Conservation (phyloP, 2,329 filamentous ascomycete genomes). For the Septoria linicola region DNA sequence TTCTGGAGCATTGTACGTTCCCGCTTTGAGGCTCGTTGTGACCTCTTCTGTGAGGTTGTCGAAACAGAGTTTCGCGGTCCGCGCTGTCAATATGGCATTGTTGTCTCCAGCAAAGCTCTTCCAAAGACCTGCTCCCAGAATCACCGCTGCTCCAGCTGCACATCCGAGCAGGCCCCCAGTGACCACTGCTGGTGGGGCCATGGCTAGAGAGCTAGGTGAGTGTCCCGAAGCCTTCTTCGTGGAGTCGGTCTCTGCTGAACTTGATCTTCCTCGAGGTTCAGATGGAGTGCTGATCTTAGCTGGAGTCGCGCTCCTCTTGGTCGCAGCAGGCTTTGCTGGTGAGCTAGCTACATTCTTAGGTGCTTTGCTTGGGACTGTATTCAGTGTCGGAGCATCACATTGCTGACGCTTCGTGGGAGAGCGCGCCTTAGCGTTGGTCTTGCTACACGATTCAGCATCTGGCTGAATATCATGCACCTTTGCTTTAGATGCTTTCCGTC, state of each 20-base stretch:
- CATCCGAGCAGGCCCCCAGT: conserved; percentile 35
- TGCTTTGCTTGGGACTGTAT: no score
- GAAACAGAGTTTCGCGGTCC: conserved; percentile 30
- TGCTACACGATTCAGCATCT: no score
- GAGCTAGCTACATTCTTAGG: no score
- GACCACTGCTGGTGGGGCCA: conserved; percentile 28
- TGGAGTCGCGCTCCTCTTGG: background rate
- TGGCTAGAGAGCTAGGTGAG: conserved; percentile 15
- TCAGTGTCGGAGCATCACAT: background rate
- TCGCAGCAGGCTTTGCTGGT: background rate
- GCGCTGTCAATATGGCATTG: conserved; percentile 31
- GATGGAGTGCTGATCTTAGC: background rate
- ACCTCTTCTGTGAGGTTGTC: conserved; percentile 34
- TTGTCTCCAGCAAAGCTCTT: conserved; percentile 29
- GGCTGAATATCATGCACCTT: background rate
- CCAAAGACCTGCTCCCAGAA: conserved; percentile 32
- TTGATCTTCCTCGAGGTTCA: background rate
- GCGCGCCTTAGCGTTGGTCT: background rate
- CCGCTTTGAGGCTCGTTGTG: conserved; percentile 31
- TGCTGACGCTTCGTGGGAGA: background rate
- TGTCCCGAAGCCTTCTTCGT: background rate
- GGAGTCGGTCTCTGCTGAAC: no score
- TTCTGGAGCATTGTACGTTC: conserved; percentile 34
- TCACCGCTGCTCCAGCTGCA: conserved; percentile 30
- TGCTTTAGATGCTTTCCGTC: conserved; percentile 25